Evolutionary conservation across 441 rosid species (phyloP), one percentile per base, ranked within the genome.

Genomic region (Geranium incanum): DNA sequence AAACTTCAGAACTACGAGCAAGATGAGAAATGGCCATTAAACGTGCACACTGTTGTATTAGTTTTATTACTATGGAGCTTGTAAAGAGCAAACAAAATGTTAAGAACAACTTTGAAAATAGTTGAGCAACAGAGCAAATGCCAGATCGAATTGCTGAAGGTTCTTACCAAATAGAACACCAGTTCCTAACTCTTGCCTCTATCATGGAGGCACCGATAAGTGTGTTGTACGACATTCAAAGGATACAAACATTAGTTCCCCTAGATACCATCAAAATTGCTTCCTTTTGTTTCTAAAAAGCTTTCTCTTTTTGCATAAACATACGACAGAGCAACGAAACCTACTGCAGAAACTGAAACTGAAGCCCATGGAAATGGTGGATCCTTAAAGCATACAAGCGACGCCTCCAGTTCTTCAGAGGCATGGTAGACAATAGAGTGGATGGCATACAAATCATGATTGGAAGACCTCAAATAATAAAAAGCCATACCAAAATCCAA

Each of bases 291-390:
- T 90, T 79, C 78, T 85, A 75, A 94, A 86, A 74, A 92, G 85
- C 68, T 76, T 81, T 86, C 92, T 21, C 91, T 83, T 79, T 84
- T 89, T 12, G 79, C 72, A 73, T 79, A 88, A 67, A 81, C 82
- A 69, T 86, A 89, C 70, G 70, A 77, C 36, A 94, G 79, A 73
- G 84, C 85, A 81, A 92, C 74, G 71, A 89, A 82, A 59, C 80
- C 86, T 36, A 82, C 79, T 0, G 71, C 92, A 12, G 84, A 87
- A 70, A 86, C 69, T 60, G 87, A 84, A 48, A 84, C 81, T 13
- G 93, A 66, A 63, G 79, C 82, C 99, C 95, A 89, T 8, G 97
- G 99, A 72, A 94, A 82, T 36, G 93, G 97, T 9, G 99, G 97
- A 73, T 92, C 99, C 89, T 87, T 81, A 80, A 94, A 94, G 83